These are phyloP conservation scores for Iberis amara DNA, from an alignment of 441 rosid genomes.

Conservation along the genomic window DNA sequence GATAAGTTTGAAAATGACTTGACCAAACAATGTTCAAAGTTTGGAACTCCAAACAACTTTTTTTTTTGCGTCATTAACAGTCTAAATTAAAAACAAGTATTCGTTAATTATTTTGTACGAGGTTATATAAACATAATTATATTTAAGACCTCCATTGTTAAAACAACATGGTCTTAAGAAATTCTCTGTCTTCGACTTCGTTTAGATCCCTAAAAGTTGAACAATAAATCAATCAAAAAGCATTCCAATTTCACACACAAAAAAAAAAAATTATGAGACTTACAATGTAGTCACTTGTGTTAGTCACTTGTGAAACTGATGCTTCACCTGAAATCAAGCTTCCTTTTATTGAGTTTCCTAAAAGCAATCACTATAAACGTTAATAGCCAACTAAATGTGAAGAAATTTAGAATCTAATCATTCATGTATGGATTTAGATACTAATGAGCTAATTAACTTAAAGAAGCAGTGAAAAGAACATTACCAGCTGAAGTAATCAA, in stretches of 20 bases:
- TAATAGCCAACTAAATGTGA: neutral
- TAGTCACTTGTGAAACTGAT: constrained; percentile 27
- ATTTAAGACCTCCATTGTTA: constrained; percentile 10
- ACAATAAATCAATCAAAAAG: neutral
- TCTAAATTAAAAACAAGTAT: neutral
- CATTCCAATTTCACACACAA: neutral
- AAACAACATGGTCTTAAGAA: constrained; percentile 11
- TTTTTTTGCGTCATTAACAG: neutral
- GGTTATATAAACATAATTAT: constrained; percentile 14
- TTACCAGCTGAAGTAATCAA: constrained; percentile 37
- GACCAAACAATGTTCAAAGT: neutral
- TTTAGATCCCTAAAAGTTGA: constrained; percentile 25
- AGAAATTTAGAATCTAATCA: neutral
- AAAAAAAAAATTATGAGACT: too few relatives aligned
- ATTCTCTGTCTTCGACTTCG: constrained; percentile 26
- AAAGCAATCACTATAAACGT: too few relatives aligned
- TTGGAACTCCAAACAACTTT: neutral
- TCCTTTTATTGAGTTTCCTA: constrained; percentile 10
- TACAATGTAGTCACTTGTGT: constrained; percentile 26
- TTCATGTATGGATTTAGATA: neutral
- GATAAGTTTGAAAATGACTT: neutral
- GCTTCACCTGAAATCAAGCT: constrained; percentile 22
- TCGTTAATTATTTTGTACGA: constrained; percentile 14
- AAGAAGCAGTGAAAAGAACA: too few relatives aligned
- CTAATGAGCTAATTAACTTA: neutral